A percentile compares a stretch with the other conserved stretches of the same genome.
Evolutionary conservation across 768 basidiomycete genomes (phyloP).

Genomic region (Omphalotus guepiniiformis): DNA sequence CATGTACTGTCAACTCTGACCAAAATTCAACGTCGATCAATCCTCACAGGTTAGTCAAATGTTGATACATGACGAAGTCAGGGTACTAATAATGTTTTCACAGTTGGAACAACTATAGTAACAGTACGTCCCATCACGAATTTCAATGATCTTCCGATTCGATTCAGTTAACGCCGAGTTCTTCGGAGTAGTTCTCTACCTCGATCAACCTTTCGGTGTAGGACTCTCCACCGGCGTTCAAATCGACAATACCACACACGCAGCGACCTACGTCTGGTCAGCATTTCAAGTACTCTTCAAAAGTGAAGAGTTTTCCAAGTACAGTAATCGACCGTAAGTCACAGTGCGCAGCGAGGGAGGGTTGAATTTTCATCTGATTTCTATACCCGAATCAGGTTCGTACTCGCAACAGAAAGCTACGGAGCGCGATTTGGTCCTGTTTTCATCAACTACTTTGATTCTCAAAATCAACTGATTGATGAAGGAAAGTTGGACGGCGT

Average conservation of each 20-base stretch:
- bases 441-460: conserved; percentile 41
- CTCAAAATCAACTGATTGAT: conserved; percentile 37
- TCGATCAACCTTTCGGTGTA: conserved; percentile 44
- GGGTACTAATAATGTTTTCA: not conserved
- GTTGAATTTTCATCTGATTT: not conserved
- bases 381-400: conserved; percentile 27
- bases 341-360: not conserved
- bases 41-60: conserved; percentile 35
- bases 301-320: conserved; percentile 35
- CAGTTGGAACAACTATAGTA: conserved; percentile 48
- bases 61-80: not conserved
- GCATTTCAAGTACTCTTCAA: conserved; percentile 43
- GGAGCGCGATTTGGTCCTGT: conserved; percentile 43
- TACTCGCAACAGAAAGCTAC: conserved; percentile 46
- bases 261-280: conserved; percentile 39
- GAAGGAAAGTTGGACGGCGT: conserved; percentile 29
- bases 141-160: too few relatives aligned
- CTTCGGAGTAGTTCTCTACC: conserved; percentile 38
- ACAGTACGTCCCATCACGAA: conserved; percentile 35
- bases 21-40: conserved; percentile 34
- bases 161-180: too few relatives aligned
- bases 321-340: conserved; percentile 34
- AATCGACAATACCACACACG: conserved; percentile 33
- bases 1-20: conserved; percentile 37
- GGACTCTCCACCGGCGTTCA: conserved; percentile 42